Percentiles rank a stretch among this genome's conserved stretches.
These are phyloP conservation scores for Lathyrus oleraceus DNA, from an alignment of 306 rosid genomes.

Conservation along the genomic window DNA sequence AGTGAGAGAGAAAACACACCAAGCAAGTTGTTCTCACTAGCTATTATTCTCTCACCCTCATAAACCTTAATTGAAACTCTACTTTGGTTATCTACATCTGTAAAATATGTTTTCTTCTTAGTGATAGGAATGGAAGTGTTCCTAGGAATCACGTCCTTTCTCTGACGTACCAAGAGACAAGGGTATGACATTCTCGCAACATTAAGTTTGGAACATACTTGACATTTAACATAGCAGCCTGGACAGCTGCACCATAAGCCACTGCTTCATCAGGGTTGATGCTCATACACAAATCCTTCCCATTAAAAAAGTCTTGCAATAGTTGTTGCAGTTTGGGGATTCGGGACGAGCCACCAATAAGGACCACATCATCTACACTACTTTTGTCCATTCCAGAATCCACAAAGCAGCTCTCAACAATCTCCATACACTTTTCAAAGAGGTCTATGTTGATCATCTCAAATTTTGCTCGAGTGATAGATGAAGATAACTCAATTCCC, in stretches of 20 bases:
- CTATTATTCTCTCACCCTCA: background rate
- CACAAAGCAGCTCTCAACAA: background rate
- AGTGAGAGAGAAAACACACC: background rate
- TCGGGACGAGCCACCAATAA: background rate
- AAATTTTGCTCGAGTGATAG: background rate
- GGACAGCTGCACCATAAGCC: constrained; percentile 15
- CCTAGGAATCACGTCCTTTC: background rate
- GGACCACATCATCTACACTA: constrained; percentile 2
- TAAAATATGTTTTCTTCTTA: background rate
- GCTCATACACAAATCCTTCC: background rate
- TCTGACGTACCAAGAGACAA: background rate
- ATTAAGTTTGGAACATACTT: background rate
- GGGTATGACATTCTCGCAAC: background rate
- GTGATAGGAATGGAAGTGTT: background rate
- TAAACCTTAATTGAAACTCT: background rate
- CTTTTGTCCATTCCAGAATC: background rate
- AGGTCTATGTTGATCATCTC: background rate
- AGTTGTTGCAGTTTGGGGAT: constrained; percentile 5
- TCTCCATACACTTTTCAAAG: constrained; percentile 6
- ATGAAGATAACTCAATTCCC: background rate
- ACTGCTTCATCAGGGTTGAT: constrained; percentile 14
- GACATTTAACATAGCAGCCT: background rate
- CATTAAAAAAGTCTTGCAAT: background rate
- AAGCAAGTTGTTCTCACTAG: background rate
- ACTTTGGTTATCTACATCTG: background rate